A percentile compares a stretch with the other conserved stretches of the same genome.
Evolutionary conservation across 257 asterid genomes (phyloP).

Genomic region (Cinchona pubescens): DNA sequence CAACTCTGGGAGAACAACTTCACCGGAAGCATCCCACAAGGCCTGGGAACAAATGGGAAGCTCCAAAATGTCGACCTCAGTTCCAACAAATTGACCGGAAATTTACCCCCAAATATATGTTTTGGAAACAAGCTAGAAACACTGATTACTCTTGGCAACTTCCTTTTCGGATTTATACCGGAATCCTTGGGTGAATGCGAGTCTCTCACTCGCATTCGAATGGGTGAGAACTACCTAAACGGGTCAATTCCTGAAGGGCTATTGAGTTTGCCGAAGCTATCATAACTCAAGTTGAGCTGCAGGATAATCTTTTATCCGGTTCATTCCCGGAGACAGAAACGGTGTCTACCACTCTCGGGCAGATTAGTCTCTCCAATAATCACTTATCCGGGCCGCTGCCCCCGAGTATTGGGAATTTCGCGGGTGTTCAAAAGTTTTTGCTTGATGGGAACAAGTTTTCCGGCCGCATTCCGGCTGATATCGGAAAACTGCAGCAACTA

Average conservation of each 20-base stretch:
- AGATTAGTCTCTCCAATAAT: slow-evolving; percentile 84
- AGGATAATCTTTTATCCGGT: slow-evolving; percentile 76
- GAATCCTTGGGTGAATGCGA: slow-evolving; percentile 70
- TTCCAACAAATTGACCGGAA: slow-evolving; percentile 85
- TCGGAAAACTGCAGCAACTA: slow-evolving; percentile 84
- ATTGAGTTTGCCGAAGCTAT: slow-evolving; percentile 68
- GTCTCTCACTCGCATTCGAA: slow-evolving; percentile 69
- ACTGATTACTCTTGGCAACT: slow-evolving; percentile 75
- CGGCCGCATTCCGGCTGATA: slow-evolving; percentile 68
- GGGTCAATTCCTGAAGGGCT: slow-evolving; percentile 84
- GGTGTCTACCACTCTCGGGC: slow-evolving; percentile 54
- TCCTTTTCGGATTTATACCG: slow-evolving; percentile 79
- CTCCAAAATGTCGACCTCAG: slow-evolving; percentile 70
- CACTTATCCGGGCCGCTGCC: slow-evolving; percentile 74
- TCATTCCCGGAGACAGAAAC: slow-evolving; percentile 52
- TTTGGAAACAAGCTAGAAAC: slow-evolving; percentile 60
- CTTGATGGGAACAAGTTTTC: slow-evolving; percentile 89
- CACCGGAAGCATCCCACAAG: slow-evolving; percentile 79
- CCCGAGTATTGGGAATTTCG: slow-evolving; percentile 71
- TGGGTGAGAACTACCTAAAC: slow-evolving; percentile 85
- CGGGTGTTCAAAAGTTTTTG: slow-evolving; percentile 82
- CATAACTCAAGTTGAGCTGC: slow-evolving; percentile 84
- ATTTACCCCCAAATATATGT: slow-evolving; percentile 69
- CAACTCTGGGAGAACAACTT: slow-evolving; percentile 95
- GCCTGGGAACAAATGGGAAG: slow-evolving; percentile 66